phyloP scores from a whole-genome alignment of 1,284 basidiomycete species.

The Entoloma clypeatum region DNA sequence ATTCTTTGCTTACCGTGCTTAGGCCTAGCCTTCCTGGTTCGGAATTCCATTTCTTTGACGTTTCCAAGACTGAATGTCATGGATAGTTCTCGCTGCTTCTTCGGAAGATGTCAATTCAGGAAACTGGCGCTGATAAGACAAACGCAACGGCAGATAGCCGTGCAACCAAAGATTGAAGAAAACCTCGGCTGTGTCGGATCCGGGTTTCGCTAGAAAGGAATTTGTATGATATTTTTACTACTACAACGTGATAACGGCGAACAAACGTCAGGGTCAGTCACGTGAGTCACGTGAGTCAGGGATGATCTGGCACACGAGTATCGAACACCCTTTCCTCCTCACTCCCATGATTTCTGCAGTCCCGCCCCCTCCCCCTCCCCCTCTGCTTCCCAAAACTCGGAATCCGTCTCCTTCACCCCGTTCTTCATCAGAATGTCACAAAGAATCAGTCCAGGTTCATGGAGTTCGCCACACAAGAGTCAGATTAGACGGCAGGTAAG shows the following conservation, averaged over 20 bases:
- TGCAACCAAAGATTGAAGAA: too few relatives aligned
- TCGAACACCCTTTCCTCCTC: slow-evolving; percentile 18
- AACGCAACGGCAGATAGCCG: slow-evolving; percentile 4
- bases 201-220: slow-evolving; percentile 3
- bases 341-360: slow-evolving; percentile 18
- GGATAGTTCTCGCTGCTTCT: slow-evolving; percentile 35
- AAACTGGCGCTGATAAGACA: slow-evolving; percentile 2
- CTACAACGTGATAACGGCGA: not conserved
- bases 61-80: slow-evolving; percentile 12
- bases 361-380: slow-evolving; percentile 17
- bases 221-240: too few relatives aligned
- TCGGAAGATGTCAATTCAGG: slow-evolving; percentile 30
- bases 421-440: slow-evolving; percentile 38
- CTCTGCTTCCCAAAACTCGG: slow-evolving; percentile 20
- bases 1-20: slow-evolving; percentile 56
- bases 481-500: slow-evolving; percentile 73
- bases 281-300: slow-evolving; percentile 4
- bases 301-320: slow-evolving; percentile 17
- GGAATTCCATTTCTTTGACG: slow-evolving; percentile 17
- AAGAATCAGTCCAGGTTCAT: slow-evolving; percentile 49
- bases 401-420: slow-evolving; percentile 35
- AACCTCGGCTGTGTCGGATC: too few relatives aligned
- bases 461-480: slow-evolving; percentile 62
- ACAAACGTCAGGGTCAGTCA: not conserved
- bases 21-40: slow-evolving; percentile 49